Conservation (phyloP, 2,329 filamentous ascomycete species). For the Pezicula carpinea region DNA sequence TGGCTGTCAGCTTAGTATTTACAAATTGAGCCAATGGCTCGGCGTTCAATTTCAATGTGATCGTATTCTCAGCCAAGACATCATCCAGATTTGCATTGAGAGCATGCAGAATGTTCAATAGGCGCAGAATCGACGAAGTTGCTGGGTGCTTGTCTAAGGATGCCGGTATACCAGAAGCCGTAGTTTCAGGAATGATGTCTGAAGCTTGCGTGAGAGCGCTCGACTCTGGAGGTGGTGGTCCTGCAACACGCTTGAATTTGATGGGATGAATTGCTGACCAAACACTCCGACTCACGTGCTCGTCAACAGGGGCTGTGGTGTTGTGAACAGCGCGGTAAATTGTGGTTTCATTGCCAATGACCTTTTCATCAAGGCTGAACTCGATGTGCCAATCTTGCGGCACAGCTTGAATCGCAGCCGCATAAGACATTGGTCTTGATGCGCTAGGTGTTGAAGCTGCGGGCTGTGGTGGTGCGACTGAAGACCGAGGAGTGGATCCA, state of each 20-base stretch:
- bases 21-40: conserved; percentile 93
- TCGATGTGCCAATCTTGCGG: conserved; percentile 98
- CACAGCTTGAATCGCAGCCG: conserved; percentile 72
- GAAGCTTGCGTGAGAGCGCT: conserved; percentile 52
- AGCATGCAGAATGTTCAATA: conserved; percentile 87
- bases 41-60: conserved; percentile 63
- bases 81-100: conserved; percentile 93
- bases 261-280: conserved; percentile 91
- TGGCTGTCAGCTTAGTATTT: conserved; percentile 96
- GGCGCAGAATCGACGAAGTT: conserved; percentile 79
- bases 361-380: conserved; percentile 80
- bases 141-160: conserved; percentile 80
- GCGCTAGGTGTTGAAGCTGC: conserved; percentile 38
- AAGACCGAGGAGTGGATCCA: conserved; percentile 38
- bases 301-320: conserved; percentile 51
- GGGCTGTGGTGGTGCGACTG: conserved; percentile 33
- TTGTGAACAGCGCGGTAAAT: conserved; percentile 88
- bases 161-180: conserved; percentile 61
- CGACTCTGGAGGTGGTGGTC: conserved; percentile 72
- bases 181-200: conserved; percentile 46
- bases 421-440: conserved; percentile 72
- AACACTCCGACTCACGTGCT: conserved; percentile 68
- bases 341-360: conserved; percentile 85
- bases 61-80: conserved; percentile 74
- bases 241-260: conserved; percentile 82